These are phyloP conservation scores for Rhizopogon salebrosus DNA, from an alignment of 768 basidiomycete species.

Conservation along the genomic window DNA sequence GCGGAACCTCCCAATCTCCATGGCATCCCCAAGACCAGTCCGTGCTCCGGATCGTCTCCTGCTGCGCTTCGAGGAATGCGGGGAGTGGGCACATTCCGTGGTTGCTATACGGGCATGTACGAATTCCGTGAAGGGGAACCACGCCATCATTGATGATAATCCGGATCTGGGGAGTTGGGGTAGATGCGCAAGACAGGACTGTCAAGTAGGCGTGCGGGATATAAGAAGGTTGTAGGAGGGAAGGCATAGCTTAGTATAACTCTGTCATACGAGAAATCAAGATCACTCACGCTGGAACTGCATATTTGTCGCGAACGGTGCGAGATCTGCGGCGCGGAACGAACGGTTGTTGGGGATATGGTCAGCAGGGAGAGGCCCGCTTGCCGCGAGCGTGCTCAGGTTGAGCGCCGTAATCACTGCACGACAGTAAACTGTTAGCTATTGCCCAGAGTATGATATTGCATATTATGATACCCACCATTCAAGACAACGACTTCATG, in stretches of 20 bases:
- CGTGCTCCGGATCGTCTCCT: slow-evolving; percentile 55
- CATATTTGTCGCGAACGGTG: slow-evolving; percentile 85
- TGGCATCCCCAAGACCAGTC: slow-evolving; percentile 76
- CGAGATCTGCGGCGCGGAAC: slow-evolving; percentile 72
- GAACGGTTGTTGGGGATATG: slow-evolving; percentile 62
- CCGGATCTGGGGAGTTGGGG: slow-evolving; percentile 56
- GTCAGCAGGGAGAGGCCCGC: slow-evolving; percentile 72
- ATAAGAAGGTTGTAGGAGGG: not conserved
- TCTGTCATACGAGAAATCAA: slow-evolving; percentile 1
- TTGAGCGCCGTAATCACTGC: slow-evolving; percentile 83
- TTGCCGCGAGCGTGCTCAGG: slow-evolving; percentile 62
- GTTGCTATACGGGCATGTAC: slow-evolving; percentile 53
- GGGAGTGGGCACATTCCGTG: slow-evolving; percentile 71
- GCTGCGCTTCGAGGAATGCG: slow-evolving; percentile 66
- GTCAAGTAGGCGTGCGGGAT: slow-evolving; percentile 7
- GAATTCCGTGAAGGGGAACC: slow-evolving; percentile 71
- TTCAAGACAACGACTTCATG: slow-evolving; percentile 38
- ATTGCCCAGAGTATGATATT: not conserved
- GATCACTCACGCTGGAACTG: slow-evolving; percentile 74
- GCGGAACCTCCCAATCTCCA: slow-evolving; percentile 70
- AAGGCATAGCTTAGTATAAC: not conserved
- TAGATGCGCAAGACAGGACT: slow-evolving; percentile 62
- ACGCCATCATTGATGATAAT: slow-evolving; percentile 87
- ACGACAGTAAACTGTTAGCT: slow-evolving; percentile 1
- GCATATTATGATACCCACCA: slow-evolving; percentile 35